Evolutionary conservation across 176 grass and related monocot genomes (phyloP).

Genomic region (Avena atlantica): DNA sequence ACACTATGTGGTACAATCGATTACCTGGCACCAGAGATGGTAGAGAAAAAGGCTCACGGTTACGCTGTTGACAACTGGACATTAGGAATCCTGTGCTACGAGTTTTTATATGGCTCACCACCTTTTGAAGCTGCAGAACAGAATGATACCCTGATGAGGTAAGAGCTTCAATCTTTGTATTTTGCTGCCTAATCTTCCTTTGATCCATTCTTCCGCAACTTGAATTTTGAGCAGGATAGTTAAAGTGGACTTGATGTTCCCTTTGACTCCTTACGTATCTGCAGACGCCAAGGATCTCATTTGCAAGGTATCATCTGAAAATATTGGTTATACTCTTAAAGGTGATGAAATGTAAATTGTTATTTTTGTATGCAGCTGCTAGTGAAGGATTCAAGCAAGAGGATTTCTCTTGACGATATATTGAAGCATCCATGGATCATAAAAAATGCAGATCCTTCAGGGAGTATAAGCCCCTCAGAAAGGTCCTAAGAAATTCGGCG

Average conservation of each 20-base stretch:
- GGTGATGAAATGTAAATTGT: background rate
- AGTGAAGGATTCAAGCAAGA: conserved; percentile 92
- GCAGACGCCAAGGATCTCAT: conserved; percentile 88
- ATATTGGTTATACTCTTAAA: conserved; percentile 2
- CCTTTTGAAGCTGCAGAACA: conserved; percentile 83
- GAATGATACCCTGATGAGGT: conserved; percentile 71
- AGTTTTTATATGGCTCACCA: conserved; percentile 86
- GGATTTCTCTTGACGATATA: conserved; percentile 78
- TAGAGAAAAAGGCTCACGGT: conserved; percentile 89
- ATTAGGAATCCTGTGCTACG: conserved; percentile 86
- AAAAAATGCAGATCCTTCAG: conserved; percentile 82
- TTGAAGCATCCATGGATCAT: conserved; percentile 85
- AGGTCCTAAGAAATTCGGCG: background rate
- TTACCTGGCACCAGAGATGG: conserved; percentile 93
- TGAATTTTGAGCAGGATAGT: conserved; percentile 75
- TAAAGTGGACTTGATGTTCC: conserved; percentile 82
- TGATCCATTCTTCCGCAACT: conserved; percentile 7
- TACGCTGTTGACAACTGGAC: conserved; percentile 97
- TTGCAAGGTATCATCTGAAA: conserved; percentile 60
- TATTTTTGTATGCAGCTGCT: conserved; percentile 63
- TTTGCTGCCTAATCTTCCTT: background rate
- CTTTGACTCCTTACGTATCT: conserved; percentile 64
- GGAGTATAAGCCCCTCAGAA: conserved; percentile 43
- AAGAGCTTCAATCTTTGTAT: background rate
- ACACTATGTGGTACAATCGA: conserved; percentile 96